A percentile compares a stretch with the other conserved stretches of the same genome.
phyloP scores from a whole-genome alignment of 2,329 filamentous ascomycete species.

The Calonectria pseudoreteaudii region DNA sequence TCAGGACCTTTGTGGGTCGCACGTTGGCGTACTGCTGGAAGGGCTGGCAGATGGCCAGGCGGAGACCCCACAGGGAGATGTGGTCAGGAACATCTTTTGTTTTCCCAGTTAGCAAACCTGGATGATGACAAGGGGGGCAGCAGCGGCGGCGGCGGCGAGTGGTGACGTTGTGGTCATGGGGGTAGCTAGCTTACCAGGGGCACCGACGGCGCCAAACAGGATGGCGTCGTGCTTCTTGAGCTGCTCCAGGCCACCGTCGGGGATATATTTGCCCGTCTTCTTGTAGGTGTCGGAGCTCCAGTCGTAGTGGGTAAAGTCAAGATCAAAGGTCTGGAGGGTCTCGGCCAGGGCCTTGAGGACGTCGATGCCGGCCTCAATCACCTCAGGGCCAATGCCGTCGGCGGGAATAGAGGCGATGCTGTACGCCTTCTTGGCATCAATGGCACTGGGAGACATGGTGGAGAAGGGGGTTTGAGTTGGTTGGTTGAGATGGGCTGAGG shows the following conservation, averaged over 20 bases:
- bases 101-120: background rate
- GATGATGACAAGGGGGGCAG: background rate
- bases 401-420: slow-evolving; percentile 71
- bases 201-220: slow-evolving; percentile 73
- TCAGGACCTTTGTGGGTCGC: slow-evolving; percentile 71
- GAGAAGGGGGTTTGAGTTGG: background rate
- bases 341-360: slow-evolving; percentile 68
- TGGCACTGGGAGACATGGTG: slow-evolving; percentile 40
- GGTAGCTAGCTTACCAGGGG: slow-evolving; percentile 53
- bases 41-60: slow-evolving; percentile 72
- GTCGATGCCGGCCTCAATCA: slow-evolving; percentile 69
- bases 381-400: slow-evolving; percentile 73
- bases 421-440: slow-evolving; percentile 51
- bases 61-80: slow-evolving; percentile 73
- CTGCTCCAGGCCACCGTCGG: slow-evolving; percentile 50
- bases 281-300: slow-evolving; percentile 77
- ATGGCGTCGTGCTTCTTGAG: slow-evolving; percentile 66
- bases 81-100: slow-evolving; percentile 70
- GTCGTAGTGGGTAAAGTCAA: slow-evolving; percentile 73
- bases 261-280: slow-evolving; percentile 67
- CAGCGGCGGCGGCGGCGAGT: background rate
- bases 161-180: background rate
- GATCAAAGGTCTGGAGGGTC: slow-evolving; percentile 66
- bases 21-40: slow-evolving; percentile 77
- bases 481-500: background rate